Evolutionary conservation across 257 asterid genomes (phyloP).

Genomic region (Nicotiana undulata): DNA sequence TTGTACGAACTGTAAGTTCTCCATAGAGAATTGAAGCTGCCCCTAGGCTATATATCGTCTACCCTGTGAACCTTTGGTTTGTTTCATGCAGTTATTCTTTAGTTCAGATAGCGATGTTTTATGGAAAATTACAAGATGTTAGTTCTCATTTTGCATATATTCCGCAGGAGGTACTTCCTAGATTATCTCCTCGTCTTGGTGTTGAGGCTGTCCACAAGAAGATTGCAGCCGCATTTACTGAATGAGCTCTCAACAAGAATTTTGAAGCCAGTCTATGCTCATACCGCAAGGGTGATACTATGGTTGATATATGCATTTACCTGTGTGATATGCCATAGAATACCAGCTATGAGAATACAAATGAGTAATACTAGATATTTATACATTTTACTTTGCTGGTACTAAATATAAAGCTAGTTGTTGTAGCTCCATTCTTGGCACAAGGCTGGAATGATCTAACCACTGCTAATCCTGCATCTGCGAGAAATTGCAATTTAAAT

Average conservation of each 20-base stretch:
- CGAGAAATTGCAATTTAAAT: background rate
- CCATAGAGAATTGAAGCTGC: background rate
- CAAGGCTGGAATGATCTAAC: background rate
- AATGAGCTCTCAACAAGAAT: background rate
- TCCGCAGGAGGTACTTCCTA: conserved; percentile 64
- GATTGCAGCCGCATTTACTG: conserved; percentile 55
- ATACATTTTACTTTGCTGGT: background rate
- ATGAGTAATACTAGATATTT: background rate
- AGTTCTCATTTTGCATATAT: background rate
- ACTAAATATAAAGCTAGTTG: background rate
- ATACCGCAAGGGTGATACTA: background rate
- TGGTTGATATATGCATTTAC: background rate
- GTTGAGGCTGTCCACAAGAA: conserved; percentile 74
- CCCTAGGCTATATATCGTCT: background rate
- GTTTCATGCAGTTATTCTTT: background rate
- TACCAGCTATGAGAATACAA: background rate
- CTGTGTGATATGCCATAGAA: background rate
- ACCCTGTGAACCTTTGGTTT: background rate
- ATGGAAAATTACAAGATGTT: background rate
- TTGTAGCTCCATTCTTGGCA: background rate
- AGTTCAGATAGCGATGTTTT: background rate
- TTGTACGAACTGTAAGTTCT: background rate
- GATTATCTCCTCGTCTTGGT: conserved; percentile 85
- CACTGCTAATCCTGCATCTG: background rate
- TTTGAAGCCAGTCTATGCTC: background rate